Percentiles rank a stretch among this genome's conserved stretches.
These are phyloP conservation scores for Liquidambar formosana DNA, from an alignment of 164 flowering plant species.

Conservation along the genomic window DNA sequence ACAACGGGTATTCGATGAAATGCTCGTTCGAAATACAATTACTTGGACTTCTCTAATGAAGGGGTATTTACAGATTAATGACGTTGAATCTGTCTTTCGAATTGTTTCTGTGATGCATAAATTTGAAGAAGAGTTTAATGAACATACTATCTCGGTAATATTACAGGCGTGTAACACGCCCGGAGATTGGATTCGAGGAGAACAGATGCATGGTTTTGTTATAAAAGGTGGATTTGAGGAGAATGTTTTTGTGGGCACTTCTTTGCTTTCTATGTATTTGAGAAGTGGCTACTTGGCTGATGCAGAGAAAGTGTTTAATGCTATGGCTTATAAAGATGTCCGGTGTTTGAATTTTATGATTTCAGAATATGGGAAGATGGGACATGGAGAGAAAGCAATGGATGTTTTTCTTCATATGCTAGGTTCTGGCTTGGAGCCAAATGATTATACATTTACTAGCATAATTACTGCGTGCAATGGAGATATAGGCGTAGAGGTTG, in stretches of 20 bases:
- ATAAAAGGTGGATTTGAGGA: slow-evolving; percentile 32
- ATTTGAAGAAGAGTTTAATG: slow-evolving; percentile 26
- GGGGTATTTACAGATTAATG: slow-evolving; percentile 26
- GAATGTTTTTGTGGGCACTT: slow-evolving; percentile 31
- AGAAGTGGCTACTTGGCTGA: slow-evolving; percentile 23
- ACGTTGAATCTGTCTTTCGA: slow-evolving; percentile 25
- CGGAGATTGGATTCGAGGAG: slow-evolving; percentile 18
- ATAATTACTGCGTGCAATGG: slow-evolving; percentile 27
- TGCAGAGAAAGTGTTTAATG: slow-evolving; percentile 28
- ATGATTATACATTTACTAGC: slow-evolving; percentile 33
- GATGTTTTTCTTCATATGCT: slow-evolving; percentile 17
- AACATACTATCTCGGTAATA: slow-evolving; percentile 32
- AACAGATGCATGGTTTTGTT: slow-evolving; percentile 32
- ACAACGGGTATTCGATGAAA: slow-evolving; percentile 30
- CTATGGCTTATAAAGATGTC: slow-evolving; percentile 23
- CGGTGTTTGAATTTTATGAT: slow-evolving; percentile 39
- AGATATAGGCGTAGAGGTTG: slow-evolving; percentile 11
- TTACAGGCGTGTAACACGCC: slow-evolving; percentile 24
- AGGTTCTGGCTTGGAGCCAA: slow-evolving; percentile 32
- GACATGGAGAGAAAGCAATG: slow-evolving; percentile 26
- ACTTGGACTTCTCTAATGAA: slow-evolving; percentile 43
- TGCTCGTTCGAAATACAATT: slow-evolving; percentile 28
- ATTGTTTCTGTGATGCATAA: slow-evolving; percentile 23
- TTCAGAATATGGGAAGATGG: slow-evolving; percentile 28
- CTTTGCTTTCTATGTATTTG: slow-evolving; percentile 33